Evolutionary conservation across 2,329 filamentous ascomycete genomes (phyloP), one percentile per base, ranked within the genome.

Genomic region (Fusarium coffeatum): DNA sequence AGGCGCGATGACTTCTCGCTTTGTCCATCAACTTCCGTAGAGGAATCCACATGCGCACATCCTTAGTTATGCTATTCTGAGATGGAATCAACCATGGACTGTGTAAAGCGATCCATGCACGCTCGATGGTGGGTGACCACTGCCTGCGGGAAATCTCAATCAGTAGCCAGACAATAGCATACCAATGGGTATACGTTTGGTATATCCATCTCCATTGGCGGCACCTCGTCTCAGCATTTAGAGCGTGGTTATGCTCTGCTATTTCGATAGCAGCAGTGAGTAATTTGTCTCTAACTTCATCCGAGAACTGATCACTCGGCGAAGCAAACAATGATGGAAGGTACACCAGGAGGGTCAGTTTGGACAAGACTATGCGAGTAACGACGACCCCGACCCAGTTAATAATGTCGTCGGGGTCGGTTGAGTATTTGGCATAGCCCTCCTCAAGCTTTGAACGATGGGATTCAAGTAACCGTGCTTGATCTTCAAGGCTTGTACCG

Each of bases 141-240:
- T 80, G 78, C 0, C 82, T 78, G 5, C 81, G 82, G 16, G 81
- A 82, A 2, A 84, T 77, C 70, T 88, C 85, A 15, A 88, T 80
- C 28, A 89, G 71, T 1, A 88, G 79, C 68, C 86, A 89, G 1
- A 86, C 85, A 6, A 88, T 82, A 7, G 87, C 85, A 67, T 88
- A 83, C 86, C 87, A 89, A 63, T 88, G 86, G 1, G 84, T 86
- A 72, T 88, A 88, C 0, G 85, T 87, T 69, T 88, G 84, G 74
- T 87, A 88, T 8, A 88, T 78, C 87, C 87, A 89, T 20, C 85
- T 84, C 83, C 85, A 88, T 48, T 84, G 83, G 12, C 81, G 81
- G 55, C 81, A 83, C 18, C 78, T 79, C 4, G 79, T 77, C 58
- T 89, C 85, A 5, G 81, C 78, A 54, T 86, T 87, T n/a, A 89